These are phyloP conservation scores for Mallotus nudiflorus DNA, from an alignment of 345 rosid genomes.

Conservation along the genomic window DNA sequence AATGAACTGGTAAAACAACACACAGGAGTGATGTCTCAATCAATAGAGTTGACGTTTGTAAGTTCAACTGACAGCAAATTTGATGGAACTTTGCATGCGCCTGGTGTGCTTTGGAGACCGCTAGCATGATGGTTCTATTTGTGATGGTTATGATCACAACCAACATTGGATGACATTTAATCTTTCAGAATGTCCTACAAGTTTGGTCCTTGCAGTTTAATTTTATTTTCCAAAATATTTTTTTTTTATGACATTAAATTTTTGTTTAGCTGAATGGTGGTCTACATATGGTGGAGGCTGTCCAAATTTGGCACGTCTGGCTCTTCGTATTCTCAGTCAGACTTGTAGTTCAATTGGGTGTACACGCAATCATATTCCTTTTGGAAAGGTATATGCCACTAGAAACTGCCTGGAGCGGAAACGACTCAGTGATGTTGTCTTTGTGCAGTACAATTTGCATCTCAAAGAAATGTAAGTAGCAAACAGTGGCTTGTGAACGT, in stretches of 20 bases:
- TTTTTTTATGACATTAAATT: background rate
- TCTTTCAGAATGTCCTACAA: too few relatives aligned
- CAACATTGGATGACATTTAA: background rate
- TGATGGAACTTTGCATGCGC: background rate
- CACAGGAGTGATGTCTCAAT: background rate
- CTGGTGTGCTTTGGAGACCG: background rate
- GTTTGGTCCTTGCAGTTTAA: background rate
- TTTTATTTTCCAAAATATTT: background rate
- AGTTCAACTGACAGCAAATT: background rate
- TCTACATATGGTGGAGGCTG: slow-evolving; percentile 89
- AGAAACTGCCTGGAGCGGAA: slow-evolving; percentile 78
- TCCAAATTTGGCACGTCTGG: slow-evolving; percentile 81
- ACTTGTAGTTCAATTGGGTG: slow-evolving; percentile 62
- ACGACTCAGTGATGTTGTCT: slow-evolving; percentile 64
- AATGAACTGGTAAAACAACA: background rate
- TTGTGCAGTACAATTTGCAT: slow-evolving; percentile 80
- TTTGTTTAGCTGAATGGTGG: slow-evolving; percentile 76
- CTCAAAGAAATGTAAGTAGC: slow-evolving; percentile 60
- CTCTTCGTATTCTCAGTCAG: slow-evolving; percentile 77
- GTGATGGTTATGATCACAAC: background rate
- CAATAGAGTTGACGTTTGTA: background rate
- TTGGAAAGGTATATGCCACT: slow-evolving; percentile 50
- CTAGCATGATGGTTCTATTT: background rate
- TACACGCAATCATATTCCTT: slow-evolving; percentile 35
- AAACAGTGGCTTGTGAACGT: background rate